Evolutionary conservation across 2,329 filamentous ascomycete species (phyloP), one percentile per base, ranked within the genome.

Genomic region (Incumbomyces lentus): DNA sequence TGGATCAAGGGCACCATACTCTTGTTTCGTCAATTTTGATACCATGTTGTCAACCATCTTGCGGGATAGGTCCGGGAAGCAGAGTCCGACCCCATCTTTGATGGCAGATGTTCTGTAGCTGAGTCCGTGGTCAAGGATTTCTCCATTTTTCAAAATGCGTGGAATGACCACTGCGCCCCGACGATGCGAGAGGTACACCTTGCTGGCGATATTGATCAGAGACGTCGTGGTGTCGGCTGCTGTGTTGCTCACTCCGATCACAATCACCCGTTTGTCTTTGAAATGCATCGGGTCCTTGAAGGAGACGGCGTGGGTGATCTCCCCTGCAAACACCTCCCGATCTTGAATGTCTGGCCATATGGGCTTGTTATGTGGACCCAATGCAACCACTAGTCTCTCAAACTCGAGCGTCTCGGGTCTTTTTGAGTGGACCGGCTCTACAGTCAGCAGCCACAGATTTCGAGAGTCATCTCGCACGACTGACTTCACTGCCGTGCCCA

Each of bases 331-430:
- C 5, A 46, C 29, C 11, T 54, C 49, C 17, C 52, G 40, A 17
- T 53, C 50, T 12, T 35, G 26, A 1, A 60, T 38, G 19, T 46
- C 22, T 12, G 58, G 58, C 4, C 54, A 44, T 13, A 50, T 50
- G 6, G 58, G 54, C 10, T 40, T 47, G 30, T 48, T 47, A 40
- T 57, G 48, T 4, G 50, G 35, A 2, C 64, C 64, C 38, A 56
- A 59, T 10, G 62, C 58, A 18, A 64, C 48, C 11, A 61, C 55
- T n/a, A 65, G 56, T 49, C 64, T 65, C 50, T 66, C 62, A 44
- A 64, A 63, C 13, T 22, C 19, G 11, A 39, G 34, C 13, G 26
- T 26, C 7, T 17, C 43, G 10, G 42, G 3, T 39, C 19, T 12
- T 5, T 6, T 13, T 14, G 36, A 19, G n/a, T 40, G 17, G 3